Conservation (phyloP, 257 asterid genomes). For the Perilla frutescens region DNA sequence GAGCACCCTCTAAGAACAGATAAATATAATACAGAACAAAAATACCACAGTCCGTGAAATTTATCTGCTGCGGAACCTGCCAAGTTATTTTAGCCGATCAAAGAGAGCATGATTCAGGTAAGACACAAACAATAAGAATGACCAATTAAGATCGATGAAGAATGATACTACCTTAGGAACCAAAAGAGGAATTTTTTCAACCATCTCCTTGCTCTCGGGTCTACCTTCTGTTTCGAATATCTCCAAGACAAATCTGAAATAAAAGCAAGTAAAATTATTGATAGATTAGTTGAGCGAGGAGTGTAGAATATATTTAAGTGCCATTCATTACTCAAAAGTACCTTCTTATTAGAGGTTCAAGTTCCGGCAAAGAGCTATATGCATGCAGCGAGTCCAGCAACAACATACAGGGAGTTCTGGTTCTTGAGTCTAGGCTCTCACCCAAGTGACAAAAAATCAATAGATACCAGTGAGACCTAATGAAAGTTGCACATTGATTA, state of each 20-base stretch:
- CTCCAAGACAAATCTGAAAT: conserved; percentile 54
- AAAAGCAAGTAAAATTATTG: not conserved
- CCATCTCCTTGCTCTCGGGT: conserved; percentile 33
- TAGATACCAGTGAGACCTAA: conserved; percentile 81
- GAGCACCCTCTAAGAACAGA: conserved; percentile 58
- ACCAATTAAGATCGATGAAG: not conserved
- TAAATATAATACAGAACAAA: conserved; percentile 46
- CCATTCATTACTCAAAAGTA: not conserved
- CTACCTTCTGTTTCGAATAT: conserved; percentile 40
- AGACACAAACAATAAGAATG: not conserved
- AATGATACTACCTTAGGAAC: conserved; percentile 51
- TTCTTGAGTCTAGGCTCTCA: conserved; percentile 41
- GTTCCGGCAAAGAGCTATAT: conserved; percentile 33
- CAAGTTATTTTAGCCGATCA: conserved; percentile 24
- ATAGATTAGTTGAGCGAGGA: not conserved
- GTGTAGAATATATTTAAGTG: not conserved
- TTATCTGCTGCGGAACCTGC: conserved; percentile 68
- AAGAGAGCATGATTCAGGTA: not conserved
- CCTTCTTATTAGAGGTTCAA: conserved; percentile 65
- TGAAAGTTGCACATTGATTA: conserved; percentile 3
- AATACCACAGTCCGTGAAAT: conserved; percentile 59
- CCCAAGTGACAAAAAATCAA: conserved; percentile 69
- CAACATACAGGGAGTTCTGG: conserved; percentile 57
- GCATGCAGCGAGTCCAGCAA: conserved; percentile 61
- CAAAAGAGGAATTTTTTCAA: conserved; percentile 50